Percentiles rank a stretch among this genome's conserved stretches.
Evolutionary conservation across 164 flowering plant genomes (phyloP).

Genomic region (Liriodendron chinense): DNA sequence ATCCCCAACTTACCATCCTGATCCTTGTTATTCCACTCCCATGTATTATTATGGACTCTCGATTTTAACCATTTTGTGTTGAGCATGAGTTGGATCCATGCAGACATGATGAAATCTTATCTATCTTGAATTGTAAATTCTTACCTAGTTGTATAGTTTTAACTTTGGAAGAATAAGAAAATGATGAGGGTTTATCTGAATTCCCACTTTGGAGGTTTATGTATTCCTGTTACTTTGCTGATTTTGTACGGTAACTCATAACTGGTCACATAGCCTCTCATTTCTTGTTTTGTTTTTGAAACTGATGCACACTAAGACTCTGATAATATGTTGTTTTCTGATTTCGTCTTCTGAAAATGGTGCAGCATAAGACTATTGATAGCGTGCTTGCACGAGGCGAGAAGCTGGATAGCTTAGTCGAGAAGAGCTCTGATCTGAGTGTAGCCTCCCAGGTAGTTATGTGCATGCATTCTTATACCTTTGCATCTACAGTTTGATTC

Average conservation of each 20-base stretch:
- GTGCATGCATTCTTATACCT: not conserved
- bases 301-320: not conserved
- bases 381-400: conserved; percentile 97
- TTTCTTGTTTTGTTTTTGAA: not conserved
- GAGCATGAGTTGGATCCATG: too few relatives aligned
- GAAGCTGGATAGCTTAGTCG: conserved; percentile 93
- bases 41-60: too few relatives aligned
- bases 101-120: too few relatives aligned
- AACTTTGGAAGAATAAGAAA: not conserved
- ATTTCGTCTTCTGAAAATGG: not conserved
- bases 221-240: not conserved
- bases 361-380: conserved; percentile 95
- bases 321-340: not conserved
- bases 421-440: conserved; percentile 98
- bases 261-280: not conserved
- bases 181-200: not conserved
- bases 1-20: too few relatives aligned
- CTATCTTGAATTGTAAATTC: too few relatives aligned
- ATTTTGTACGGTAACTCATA: not conserved
- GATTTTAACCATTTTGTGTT: too few relatives aligned
- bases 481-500: not conserved
- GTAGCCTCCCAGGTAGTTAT: conserved; percentile 86
- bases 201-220: not conserved
- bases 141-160: too few relatives aligned
- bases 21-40: too few relatives aligned